Base-by-base conservation (phyloP, 2,329 filamentous ascomycete species). In the Graphiopsis chlorocephala region DNA sequence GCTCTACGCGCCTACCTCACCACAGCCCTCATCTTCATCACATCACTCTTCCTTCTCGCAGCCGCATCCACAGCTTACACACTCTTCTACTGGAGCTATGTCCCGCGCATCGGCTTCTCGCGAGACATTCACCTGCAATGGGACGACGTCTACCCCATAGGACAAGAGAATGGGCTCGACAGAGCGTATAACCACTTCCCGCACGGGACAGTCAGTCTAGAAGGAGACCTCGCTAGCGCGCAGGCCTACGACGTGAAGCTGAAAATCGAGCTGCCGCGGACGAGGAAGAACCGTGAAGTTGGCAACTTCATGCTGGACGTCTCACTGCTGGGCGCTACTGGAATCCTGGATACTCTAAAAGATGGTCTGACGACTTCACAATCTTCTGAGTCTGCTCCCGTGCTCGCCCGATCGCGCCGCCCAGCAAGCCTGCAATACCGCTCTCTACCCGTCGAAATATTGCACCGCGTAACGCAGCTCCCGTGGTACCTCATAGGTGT, bases 241-340 rank as follows among this genome's bases (percentile, higher is more conserved):
- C 94, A 97, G 76, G 84, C 88, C 56, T 99, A 99, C 82, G 93
- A 98, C 76, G 85, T 99, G 48, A 84, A 85, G 5, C 83, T 98
- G 1, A 82, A 86, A 25, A 83, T 99, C 33, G 84, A 86, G 3
- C 82, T 99, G 68, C 95, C 95, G 20, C 88, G 89, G 47, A 95
- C 92, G 2, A 88, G 87, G 0, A 78, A 83, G 1, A 99, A 99
- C 72, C 79, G 90, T 25, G 85, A 85, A 2, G 85, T 86, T 15
- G 95, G 95, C 29, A 98, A 98, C 79, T 98, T 97, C 82, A 99
- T 99, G 95, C 81, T 98, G 20, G 89, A 91, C 55, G 80, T 97
- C 17, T 85, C 87, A 66, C 85, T 97, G 60, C 83, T 91, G 58
- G 48, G 31, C 26, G 28, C 48, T 1, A 23, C 61, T 20, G 31